A percentile compares a stretch with the other conserved stretches of the same genome.
These are phyloP conservation scores for Plasmodium adleri DNA, from an alignment of 169 alveolate genomes.

Conservation along the genomic window DNA sequence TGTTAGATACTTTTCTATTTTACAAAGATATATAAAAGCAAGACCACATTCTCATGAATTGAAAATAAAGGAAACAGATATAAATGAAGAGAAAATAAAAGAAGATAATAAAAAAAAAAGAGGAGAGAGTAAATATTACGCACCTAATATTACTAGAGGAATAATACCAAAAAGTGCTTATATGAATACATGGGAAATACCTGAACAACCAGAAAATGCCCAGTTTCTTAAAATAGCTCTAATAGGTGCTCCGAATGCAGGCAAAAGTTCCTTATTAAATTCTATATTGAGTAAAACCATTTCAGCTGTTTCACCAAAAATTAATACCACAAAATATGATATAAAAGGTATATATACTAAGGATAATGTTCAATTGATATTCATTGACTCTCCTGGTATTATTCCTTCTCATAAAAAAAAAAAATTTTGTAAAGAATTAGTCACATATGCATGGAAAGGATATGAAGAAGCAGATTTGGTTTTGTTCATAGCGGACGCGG, in stretches of 20 bases:
- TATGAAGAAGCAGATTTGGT: slow-evolving; percentile 90
- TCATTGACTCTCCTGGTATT: slow-evolving; percentile 91
- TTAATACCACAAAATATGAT: slow-evolving; percentile 89
- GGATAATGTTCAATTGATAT: slow-evolving; percentile 86
- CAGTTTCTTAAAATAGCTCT: slow-evolving; percentile 82
- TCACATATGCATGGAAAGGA: slow-evolving; percentile 91
- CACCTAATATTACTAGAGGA: slow-evolving; percentile 76
- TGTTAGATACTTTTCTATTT: slow-evolving; percentile 40
- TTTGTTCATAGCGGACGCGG: slow-evolving; percentile 87
- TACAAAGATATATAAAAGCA: slow-evolving; percentile 75
- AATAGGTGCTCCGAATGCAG: slow-evolving; percentile 91
- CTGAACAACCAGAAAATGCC: slow-evolving; percentile 82
- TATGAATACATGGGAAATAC: slow-evolving; percentile 80
- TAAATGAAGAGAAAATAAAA: slow-evolving; percentile 26
- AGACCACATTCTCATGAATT: slow-evolving; percentile 66
- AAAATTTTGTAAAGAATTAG: slow-evolving; percentile 86
- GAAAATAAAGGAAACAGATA: slow-evolving; percentile 35
- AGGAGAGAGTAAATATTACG: slow-evolving; percentile 44
- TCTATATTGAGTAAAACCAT: slow-evolving; percentile 84
- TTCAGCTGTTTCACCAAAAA: slow-evolving; percentile 91
- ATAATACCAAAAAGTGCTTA: slow-evolving; percentile 76
- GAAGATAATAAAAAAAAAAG: slow-evolving; percentile 16
- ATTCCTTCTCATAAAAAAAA: slow-evolving; percentile 88
- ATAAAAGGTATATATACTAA: slow-evolving; percentile 83
- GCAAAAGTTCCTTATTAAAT: slow-evolving; percentile 89